phyloP scores from a whole-genome alignment of 768 basidiomycete genomes.

The Leccinum rimulosum region DNA sequence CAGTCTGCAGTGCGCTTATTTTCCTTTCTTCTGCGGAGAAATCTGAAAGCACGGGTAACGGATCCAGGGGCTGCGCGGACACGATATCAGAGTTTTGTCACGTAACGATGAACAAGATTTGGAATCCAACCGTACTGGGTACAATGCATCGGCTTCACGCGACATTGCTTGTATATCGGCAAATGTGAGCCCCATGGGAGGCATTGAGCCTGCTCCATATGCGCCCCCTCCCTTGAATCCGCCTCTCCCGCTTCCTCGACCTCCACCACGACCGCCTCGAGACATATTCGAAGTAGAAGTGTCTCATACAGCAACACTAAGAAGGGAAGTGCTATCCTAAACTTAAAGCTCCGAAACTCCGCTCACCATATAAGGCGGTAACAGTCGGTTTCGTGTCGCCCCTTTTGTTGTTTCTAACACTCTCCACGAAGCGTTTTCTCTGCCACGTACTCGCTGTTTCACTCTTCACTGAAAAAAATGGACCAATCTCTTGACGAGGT shows the following conservation, averaged over 20 bases:
- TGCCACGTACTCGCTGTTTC: not conserved
- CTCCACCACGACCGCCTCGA: conserved; percentile 46
- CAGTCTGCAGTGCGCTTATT: conserved; percentile 64
- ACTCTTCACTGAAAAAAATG: conserved; percentile 45
- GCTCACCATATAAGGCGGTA: conserved; percentile 20
- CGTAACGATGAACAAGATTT: conserved; percentile 16
- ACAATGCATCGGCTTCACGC: conserved; percentile 72
- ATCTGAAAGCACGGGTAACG: conserved; percentile 66
- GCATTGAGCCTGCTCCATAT: conserved; percentile 39
- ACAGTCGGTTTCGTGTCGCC: conserved; percentile 22
- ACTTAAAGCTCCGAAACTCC: conserved; percentile 28
- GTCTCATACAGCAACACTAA: conserved; percentile 2
- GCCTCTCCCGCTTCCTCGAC: conserved; percentile 58
- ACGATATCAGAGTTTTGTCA: conserved; percentile 19
- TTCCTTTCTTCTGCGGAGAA: conserved; percentile 62
- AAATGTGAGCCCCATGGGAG: conserved; percentile 79
- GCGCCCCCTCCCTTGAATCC: conserved; percentile 50
- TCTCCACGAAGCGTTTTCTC: not conserved
- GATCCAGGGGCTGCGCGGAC: conserved; percentile 52
- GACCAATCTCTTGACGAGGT: conserved; percentile 87
- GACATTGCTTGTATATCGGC: conserved; percentile 77
- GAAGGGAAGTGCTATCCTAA: not conserved
- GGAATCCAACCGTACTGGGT: conserved; percentile 60
- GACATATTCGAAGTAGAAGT: conserved; percentile 42
- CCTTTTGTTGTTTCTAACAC: conserved; percentile 28